These are phyloP conservation scores for Botrytis porri DNA, from an alignment of 2,329 filamentous ascomycete genomes.

Conservation along the genomic window DNA sequence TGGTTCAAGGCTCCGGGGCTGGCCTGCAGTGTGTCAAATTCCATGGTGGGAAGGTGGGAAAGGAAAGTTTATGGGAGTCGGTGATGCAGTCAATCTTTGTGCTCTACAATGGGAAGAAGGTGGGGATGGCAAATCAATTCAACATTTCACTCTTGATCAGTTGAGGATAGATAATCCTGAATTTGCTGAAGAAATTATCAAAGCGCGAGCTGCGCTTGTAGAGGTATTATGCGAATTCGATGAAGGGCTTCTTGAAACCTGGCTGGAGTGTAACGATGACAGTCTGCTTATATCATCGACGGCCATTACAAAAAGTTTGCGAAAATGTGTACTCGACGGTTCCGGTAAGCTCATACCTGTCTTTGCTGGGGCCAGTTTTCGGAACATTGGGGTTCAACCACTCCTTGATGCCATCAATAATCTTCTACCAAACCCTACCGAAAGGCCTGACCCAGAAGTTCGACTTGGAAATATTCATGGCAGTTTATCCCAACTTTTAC, in stretches of 20 bases:
- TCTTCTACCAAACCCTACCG: constrained; percentile 77
- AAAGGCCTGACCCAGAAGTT: constrained; percentile 77
- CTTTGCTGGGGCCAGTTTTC: constrained; percentile 88
- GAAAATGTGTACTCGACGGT: constrained; percentile 65
- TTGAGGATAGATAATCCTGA: constrained; percentile 47
- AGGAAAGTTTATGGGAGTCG: constrained; percentile 76
- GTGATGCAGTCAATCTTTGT: constrained; percentile 74
- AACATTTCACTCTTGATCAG: constrained; percentile 54
- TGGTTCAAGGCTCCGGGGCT: constrained; percentile 72
- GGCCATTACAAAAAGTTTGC: constrained; percentile 70
- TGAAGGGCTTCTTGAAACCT: constrained; percentile 79
- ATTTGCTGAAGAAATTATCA: constrained; percentile 65
- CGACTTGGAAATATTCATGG: constrained; percentile 58
- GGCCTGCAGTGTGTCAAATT: constrained; percentile 90
- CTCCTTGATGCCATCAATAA: constrained; percentile 86
- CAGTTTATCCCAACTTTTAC: constrained; percentile 50
- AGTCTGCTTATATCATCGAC: constrained; percentile 62
- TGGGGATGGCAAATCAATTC: constrained; percentile 61
- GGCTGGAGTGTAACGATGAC: constrained; percentile 74
- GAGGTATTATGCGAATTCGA: constrained; percentile 88
- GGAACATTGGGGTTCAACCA: constrained; percentile 90
- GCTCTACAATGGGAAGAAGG: constrained; percentile 71
- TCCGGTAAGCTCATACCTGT: constrained; percentile 77
- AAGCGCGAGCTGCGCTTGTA: constrained; percentile 72
- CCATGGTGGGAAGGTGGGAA: constrained; percentile 81